Evolutionary conservation across 1,284 basidiomycete genomes (phyloP), one percentile per base, ranked within the genome.

Genomic region (Mrakiaceae sp.): DNA sequence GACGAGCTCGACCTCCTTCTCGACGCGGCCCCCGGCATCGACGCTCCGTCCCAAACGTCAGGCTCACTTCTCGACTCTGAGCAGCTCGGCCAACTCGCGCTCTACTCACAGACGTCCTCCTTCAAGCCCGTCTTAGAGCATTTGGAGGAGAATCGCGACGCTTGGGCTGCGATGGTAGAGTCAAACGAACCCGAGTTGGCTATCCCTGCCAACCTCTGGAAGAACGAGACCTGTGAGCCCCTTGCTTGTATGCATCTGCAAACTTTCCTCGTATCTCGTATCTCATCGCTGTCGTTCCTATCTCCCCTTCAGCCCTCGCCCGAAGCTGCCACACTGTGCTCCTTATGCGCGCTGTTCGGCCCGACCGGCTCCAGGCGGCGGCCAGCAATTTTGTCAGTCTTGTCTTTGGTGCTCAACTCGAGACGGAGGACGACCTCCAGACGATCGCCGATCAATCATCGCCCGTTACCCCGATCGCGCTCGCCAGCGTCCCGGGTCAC

Each of bases 401-500:
- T 27, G 84, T 88, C 44, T 93, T 97, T 76, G 80, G 84, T 60
- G 82, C 82, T n/a, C 89, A 93, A 69, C 78, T 95, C n/a, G 82
- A 85, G 72, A 81, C 88, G 2, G 80, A 80, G 53, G 88, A 85
- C 72, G 87, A 93, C 68, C 82, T 98, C 50, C 81, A 82, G 27
- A 75, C 78, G 7, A 85, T 96, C 42, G 72, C 80, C 4, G 82
- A 87, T 69, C 89, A 97, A 73, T 83, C 93, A 48, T 81, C 83
- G 10, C 82, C 91, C 1, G 81, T 82, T 2, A 91, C 89, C 1
- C 92, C 94, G 0, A 77, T 97, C n/a, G 87, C 90, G 9, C 79
- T 98, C 60, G 85, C 92, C 48, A 97, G 93, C 6, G 90, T 97
- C 3, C 85, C 90, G 0, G 94, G 94, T n/a, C 94, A 96, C 72